These are phyloP conservation scores for Trichosporon sp. DNA, from an alignment of 1,284 basidiomycete species.

Conservation along the genomic window DNA sequence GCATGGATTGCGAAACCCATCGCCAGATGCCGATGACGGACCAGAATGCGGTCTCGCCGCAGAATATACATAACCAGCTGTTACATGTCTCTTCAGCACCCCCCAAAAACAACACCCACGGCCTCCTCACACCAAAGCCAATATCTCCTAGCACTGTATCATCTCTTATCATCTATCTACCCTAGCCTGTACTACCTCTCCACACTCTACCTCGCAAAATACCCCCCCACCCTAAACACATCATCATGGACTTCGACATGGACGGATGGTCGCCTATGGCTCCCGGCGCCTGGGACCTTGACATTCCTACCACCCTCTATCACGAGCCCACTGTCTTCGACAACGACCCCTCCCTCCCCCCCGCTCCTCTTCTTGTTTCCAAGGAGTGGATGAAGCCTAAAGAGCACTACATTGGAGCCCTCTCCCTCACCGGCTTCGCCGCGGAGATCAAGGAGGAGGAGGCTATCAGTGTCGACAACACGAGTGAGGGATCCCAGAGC, in stretches of 20 bases:
- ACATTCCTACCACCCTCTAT: conserved; percentile 13
- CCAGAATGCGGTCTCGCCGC: neutral
- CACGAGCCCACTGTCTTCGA: conserved; percentile 4
- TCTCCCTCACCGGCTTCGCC: neutral
- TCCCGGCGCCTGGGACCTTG: conserved; percentile 28
- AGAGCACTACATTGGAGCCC: conserved; percentile 1
- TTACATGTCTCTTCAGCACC: neutral
- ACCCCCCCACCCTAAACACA: neutral
- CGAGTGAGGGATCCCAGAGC: conserved; percentile 6
- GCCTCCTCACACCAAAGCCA: neutral
- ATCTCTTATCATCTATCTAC: neutral
- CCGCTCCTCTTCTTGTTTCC: conserved; percentile 18
- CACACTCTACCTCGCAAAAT: neutral
- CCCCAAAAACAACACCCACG: neutral
- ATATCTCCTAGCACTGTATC: neutral
- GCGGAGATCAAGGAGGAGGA: conserved; percentile 9
- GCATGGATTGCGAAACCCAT: neutral
- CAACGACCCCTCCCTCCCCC: conserved; percentile 15
- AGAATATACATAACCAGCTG: conserved; percentile 5
- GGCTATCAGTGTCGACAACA: conserved; percentile 9
- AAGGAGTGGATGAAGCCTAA: conserved; percentile 20
- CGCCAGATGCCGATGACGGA: conserved; percentile 4
- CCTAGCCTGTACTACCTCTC: neutral
- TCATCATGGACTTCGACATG: conserved; percentile 15
- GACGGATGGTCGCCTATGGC: conserved; percentile 23